phyloP scores from a whole-genome alignment of 1,284 basidiomycete genomes.

The Trichosporon coremiiforme region DNA sequence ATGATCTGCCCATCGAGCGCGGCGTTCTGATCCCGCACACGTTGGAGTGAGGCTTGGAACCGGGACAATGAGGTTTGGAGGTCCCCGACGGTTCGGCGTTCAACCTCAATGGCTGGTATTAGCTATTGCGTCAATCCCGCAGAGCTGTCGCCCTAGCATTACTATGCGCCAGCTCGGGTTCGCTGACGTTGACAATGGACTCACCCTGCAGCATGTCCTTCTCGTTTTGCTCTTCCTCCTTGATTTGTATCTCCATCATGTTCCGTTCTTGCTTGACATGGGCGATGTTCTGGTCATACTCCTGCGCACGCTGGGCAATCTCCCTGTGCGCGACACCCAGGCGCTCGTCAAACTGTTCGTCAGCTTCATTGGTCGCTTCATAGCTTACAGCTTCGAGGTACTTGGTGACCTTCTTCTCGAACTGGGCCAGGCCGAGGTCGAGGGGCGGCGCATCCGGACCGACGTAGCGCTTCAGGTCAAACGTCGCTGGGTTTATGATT shows the following conservation, averaged over 20 bases:
- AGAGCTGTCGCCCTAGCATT: not conserved
- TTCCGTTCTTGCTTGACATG: conserved; percentile 38
- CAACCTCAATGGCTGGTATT: conserved; percentile 44
- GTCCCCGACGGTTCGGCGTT: conserved; percentile 45
- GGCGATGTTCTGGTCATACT: not conserved
- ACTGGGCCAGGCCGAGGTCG: conserved; percentile 47
- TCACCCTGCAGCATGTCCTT: conserved; percentile 51
- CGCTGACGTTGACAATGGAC: conserved; percentile 20
- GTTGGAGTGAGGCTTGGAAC: conserved; percentile 43
- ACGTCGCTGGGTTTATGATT: not conserved
- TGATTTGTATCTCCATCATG: conserved; percentile 48
- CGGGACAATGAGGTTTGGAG: conserved; percentile 40
- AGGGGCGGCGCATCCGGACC: conserved; percentile 31
- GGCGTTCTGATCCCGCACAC: conserved; percentile 42
- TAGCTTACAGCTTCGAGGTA: conserved; percentile 46
- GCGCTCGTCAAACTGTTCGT: conserved; percentile 43
- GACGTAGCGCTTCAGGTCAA: conserved; percentile 8
- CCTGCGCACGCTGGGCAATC: not conserved
- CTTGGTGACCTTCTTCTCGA: conserved; percentile 44
- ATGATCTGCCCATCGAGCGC: conserved; percentile 45
- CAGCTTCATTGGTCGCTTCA: too few relatives aligned
- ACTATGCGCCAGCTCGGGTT: too few relatives aligned
- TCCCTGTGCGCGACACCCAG: conserved; percentile 4
- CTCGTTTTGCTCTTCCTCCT: conserved; percentile 49
- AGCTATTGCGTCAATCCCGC: not conserved